These are phyloP conservation scores for Fusarium pseudograminearum DNA, from an alignment of 2,329 filamentous ascomycete genomes.

Conservation along the genomic window DNA sequence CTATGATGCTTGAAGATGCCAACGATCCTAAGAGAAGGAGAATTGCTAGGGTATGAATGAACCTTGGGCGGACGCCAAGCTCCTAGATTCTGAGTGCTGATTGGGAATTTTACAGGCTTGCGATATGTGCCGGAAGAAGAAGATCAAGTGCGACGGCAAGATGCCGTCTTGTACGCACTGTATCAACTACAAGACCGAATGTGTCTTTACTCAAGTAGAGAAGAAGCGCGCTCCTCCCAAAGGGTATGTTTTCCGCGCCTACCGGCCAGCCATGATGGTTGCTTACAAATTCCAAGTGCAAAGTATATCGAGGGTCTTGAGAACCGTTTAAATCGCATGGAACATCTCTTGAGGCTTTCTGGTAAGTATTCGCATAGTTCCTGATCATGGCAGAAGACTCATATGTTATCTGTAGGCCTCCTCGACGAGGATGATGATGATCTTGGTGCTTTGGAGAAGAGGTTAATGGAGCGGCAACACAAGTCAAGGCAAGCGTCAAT, in stretches of 20 bases:
- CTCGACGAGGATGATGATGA: slow-evolving; percentile 89
- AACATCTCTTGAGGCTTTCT: slow-evolving; percentile 87
- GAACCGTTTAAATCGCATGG: slow-evolving; percentile 95
- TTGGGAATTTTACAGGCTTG: slow-evolving; percentile 72
- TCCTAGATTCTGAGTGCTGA: slow-evolving; percentile 29
- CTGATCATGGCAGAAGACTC: slow-evolving; percentile 6
- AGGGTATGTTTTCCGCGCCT: slow-evolving; percentile 70
- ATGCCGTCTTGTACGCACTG: slow-evolving; percentile 95
- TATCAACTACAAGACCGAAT: slow-evolving; percentile 97
- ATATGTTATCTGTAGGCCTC: slow-evolving; percentile 65
- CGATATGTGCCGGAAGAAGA: slow-evolving; percentile 96
- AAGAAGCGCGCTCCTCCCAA: slow-evolving; percentile 98
- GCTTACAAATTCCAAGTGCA: slow-evolving; percentile 67
- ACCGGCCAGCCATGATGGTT: background rate
- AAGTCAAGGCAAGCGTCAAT: slow-evolving; percentile 64
- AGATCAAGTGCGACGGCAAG: slow-evolving; percentile 98
- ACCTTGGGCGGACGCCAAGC: background rate
- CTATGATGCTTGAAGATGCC: slow-evolving; percentile 70
- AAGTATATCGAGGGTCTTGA: slow-evolving; percentile 98
- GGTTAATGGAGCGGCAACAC: slow-evolving; percentile 69
- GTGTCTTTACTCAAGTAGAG: slow-evolving; percentile 96
- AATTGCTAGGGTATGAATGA: slow-evolving; percentile 81
- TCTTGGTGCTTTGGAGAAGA: slow-evolving; percentile 87
- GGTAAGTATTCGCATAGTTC: slow-evolving; percentile 57
- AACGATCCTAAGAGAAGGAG: slow-evolving; percentile 89